Evolutionary conservation across 2,329 filamentous ascomycete species (phyloP), one percentile per base, ranked within the genome.

Genomic region (Ceratocystis destructans): DNA sequence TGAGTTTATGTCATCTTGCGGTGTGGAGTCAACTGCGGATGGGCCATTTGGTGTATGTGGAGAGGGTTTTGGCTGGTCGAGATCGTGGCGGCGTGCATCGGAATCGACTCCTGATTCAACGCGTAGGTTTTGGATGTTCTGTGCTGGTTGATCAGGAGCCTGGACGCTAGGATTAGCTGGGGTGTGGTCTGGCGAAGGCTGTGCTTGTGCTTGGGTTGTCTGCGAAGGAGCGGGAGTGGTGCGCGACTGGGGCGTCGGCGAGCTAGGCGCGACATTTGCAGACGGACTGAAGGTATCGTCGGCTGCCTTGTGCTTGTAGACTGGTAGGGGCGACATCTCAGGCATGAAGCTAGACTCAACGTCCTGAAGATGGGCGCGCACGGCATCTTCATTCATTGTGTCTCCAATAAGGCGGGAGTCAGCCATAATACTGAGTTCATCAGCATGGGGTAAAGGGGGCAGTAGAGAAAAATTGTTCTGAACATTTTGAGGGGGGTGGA

Each of bases 331-430:
- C 6, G 84, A 86, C 5, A 82, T 72, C 5, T 80, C 78, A 1
- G 82, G 80, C 65, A 85, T 72, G 71, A 87, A 87, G 74, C 84
- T 87, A 44, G 84, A 87, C 71, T 87, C 85, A 69, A 86, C 79
- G 71, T 87, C 84, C 70, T 82, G 79, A 22, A 87, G 73, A 71
- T 86, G 83, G 66, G 80, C 79, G 69, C 79, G 77, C 22, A 85
- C 77, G 55, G 78, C 78, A 61, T 79, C 77, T 69, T 84, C 82
- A 55, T 79, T 79, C 53, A 82, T 72, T 2, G 80, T 81, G 65
- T 83, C 80, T 65, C 79, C 75, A 61, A 65, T 63, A 12, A 68
- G 53, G 61, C 67, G 67, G 64, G 45, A 73, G 64, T 76, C 72
- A 62, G 72, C 71, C 46, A 74, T 69, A 28, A 72, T 61, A 65